Base-by-base conservation (phyloP, 345 rosid species). In the Erucastrum elatum region DNA sequence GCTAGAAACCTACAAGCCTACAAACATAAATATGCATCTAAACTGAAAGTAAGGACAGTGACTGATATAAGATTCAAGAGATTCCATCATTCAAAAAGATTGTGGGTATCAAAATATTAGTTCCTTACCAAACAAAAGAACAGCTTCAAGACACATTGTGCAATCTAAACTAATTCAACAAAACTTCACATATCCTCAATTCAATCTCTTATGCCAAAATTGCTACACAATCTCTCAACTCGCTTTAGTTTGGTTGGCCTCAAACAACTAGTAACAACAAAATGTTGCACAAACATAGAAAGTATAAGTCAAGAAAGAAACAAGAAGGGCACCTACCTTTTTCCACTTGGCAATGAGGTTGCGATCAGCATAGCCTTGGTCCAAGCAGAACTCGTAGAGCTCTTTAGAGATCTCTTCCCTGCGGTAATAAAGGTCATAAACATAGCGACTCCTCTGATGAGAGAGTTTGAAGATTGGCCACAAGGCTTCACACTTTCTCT, bases 401-500 rank as follows among this genome's bases (percentile, higher is more conserved):
- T 93, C 91, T 82, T 85, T 87, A 17, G 96, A 91, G 39, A 93
- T 91, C 75, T 88, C 93, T 26, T 86, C 87, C 82, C 87, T 86
- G 25, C 84, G 75, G 71, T 89, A 75, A 16, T 87, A 88, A 33
- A 91, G 91, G 76, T 93, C 88, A 41, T 84, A 93, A 27, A 93
- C 78, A 69, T 88, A 91, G 49, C 88, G 83, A 85, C 94, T 90
- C 80, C 90, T 88, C 74, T 90, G 94, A 72, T 91, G 93, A 41
- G 96, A 82, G 30, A 90, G 86, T 84, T 91, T 89, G 75, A 89
- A 91, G 37, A 88, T 91, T 51, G 94, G 91, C 94, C 96, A 91
- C 30, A 93, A 74, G 1, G 88, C 80, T 79, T 93, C 93, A 60
- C 94, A 90, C 71, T 91, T 91, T 74, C 98, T 86, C 83, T 90